Conservation (phyloP, 2,329 filamentous ascomycete genomes). For the Botryosphaeria dothidea region DNA sequence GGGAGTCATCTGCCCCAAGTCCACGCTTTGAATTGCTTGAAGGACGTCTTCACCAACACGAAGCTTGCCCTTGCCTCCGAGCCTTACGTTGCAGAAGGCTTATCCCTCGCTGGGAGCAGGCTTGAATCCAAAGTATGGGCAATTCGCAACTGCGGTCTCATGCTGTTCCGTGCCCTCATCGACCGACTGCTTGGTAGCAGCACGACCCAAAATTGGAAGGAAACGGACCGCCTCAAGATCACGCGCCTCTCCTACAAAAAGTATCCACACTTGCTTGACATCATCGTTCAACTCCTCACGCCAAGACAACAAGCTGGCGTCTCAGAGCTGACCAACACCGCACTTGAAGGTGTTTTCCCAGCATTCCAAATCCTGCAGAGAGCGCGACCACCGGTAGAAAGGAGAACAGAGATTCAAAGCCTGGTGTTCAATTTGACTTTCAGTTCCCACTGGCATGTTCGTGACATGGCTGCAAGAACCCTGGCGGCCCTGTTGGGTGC, state of each 20-base stretch:
- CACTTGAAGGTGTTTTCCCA: slow-evolving; percentile 71
- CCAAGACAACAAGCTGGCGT: slow-evolving; percentile 16
- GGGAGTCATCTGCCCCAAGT: slow-evolving; percentile 77
- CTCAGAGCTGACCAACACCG: slow-evolving; percentile 33
- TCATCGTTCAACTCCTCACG: slow-evolving; percentile 63
- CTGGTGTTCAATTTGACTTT: slow-evolving; percentile 64
- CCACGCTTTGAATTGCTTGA: slow-evolving; percentile 90
- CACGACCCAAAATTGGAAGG: slow-evolving; percentile 56
- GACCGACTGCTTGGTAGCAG: slow-evolving; percentile 57
- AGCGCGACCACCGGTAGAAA: slow-evolving; percentile 63
- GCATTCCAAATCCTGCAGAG: slow-evolving; percentile 79
- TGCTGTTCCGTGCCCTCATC: slow-evolving; percentile 83
- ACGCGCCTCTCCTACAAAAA: slow-evolving; percentile 69
- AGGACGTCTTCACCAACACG: slow-evolving; percentile 86
- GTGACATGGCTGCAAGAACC: slow-evolving; percentile 77
- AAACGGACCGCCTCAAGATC: slow-evolving; percentile 39
- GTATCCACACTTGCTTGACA: slow-evolving; percentile 64
- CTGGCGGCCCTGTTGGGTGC: slow-evolving; percentile 44
- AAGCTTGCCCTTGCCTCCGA: slow-evolving; percentile 73
- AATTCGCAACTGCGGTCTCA: slow-evolving; percentile 87
- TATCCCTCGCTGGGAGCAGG: slow-evolving; percentile 78
- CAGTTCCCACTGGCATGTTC: slow-evolving; percentile 75
- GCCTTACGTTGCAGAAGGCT: slow-evolving; percentile 68
- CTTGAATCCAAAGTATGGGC: slow-evolving; percentile 86
- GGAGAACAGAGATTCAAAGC: slow-evolving; percentile 56